Conservation (phyloP, 2,329 filamentous ascomycete genomes). For the Hymenoscyphus linearis region DNA sequence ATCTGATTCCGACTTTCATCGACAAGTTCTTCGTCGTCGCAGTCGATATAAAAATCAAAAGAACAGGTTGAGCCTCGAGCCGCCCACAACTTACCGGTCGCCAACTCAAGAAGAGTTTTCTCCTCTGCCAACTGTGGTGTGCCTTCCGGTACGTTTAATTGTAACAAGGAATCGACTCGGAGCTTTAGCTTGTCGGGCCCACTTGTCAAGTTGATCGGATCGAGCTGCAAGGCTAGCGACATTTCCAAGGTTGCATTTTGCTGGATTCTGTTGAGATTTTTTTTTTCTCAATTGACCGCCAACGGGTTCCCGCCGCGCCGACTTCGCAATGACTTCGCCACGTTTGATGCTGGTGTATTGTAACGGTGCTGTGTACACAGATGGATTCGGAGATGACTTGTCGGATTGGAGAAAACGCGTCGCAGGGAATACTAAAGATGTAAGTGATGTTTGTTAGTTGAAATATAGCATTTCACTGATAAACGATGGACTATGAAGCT, state of each 20-base stretch:
- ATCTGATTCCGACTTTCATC: background rate
- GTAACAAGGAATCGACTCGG: constrained; percentile 8
- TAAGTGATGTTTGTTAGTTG: constrained; percentile 1
- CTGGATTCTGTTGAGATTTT: background rate
- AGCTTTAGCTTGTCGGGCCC: constrained; percentile 15
- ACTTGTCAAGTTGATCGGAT: constrained; percentile 13
- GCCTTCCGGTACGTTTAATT: constrained; percentile 7
- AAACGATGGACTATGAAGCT: background rate
- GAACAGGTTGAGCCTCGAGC: constrained; percentile 17
- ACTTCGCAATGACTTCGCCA: background rate
- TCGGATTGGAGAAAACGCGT: background rate
- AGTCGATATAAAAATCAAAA: constrained; percentile 18
- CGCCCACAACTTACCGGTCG: constrained; percentile 24
- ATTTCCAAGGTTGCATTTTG: constrained; percentile 2
- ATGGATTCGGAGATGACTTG: background rate
- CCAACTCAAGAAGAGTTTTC: constrained; percentile 14
- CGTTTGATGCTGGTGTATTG: background rate
- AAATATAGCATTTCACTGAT: background rate
- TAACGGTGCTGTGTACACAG: background rate
- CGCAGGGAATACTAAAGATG: background rate
- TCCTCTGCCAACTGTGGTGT: background rate
- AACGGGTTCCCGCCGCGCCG: background rate
- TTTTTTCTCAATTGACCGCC: background rate
- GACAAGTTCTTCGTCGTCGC: constrained; percentile 18
- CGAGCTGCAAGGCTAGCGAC: constrained; percentile 13